Base-by-base conservation (phyloP, 208 protist species). In the Leptomonas pyrrhocoris region DNA sequence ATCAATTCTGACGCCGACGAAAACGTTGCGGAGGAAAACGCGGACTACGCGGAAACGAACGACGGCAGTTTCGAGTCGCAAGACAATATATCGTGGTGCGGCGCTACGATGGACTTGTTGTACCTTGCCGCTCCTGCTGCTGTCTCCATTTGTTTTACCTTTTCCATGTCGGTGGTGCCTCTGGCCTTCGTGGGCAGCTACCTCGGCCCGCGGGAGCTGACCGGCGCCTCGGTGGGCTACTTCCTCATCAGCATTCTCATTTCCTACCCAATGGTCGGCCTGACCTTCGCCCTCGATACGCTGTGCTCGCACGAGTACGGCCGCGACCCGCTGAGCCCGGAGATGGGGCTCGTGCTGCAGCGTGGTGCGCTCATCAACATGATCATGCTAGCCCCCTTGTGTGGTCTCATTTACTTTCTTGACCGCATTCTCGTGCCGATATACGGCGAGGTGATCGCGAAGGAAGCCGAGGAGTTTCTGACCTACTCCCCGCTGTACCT, bases 291-390 rank as follows among this genome's bases (percentile, higher is more conserved):
- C 12, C 85, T 93, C 59, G 90, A 95, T 62, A 93, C 90, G 21
- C 79, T 95, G 3, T 91, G 85, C 79, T 93, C 90, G 6, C 90
- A 95, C 67, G 87, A 90, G 81, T 93, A 87, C 67, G 90, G 90
- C 50, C 83, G 90, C 30, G 81, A 93, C 55, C 79, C 74, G 0
- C 60, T 83, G 43, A 95, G 90, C 68, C 73, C 80, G 2, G 85
- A 92, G 49, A 78, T 92, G 61, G 90, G 90, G 2, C 70, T 93
- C 19, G 71, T 93, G 28, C 76, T 95, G 49, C 90, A 95, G 76
- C 84, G 90, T 12, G 86, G 87, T 42, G 77, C 90, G 15, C 53
- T 93, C 51, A 87, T 95, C 78, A 93, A 90, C 73, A 34, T 88
- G 18, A 62, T 88, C 28, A 66, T 95, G 3, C 69, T 93, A 38